Evolutionary conservation across 1,139 yeast species (phyloP).

Genomic region (Kodamaea ohmeri): DNA sequence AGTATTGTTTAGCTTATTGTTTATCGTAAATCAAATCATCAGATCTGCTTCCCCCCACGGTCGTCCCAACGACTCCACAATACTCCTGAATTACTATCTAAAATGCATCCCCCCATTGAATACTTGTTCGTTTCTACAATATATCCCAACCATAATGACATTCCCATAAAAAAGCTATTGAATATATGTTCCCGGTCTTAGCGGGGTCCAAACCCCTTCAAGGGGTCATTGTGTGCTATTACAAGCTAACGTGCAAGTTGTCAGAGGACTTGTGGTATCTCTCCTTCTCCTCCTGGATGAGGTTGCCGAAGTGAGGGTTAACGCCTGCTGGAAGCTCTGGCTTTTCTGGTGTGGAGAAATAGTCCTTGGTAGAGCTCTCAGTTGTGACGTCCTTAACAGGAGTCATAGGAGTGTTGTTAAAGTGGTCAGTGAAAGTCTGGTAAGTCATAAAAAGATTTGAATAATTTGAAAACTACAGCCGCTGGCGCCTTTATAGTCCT

Average conservation of each 20-base stretch:
- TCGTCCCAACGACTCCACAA: too few relatives aligned
- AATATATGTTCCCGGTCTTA: too few relatives aligned
- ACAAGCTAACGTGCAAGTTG: constrained; percentile 33
- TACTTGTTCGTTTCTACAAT: too few relatives aligned
- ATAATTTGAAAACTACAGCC: not conserved
- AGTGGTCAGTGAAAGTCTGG: constrained; percentile 18
- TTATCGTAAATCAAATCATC: too few relatives aligned
- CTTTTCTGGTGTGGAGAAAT: constrained; percentile 14
- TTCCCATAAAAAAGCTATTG: not conserved
- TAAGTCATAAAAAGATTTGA: constrained; percentile 14
- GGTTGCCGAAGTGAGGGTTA: constrained; percentile 17
- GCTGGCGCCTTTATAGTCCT: not conserved
- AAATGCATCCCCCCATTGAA: too few relatives aligned
- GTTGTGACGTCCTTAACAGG: constrained; percentile 14
- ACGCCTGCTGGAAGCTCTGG: constrained; percentile 11
- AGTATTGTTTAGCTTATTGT: too few relatives aligned
- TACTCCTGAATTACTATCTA: too few relatives aligned
- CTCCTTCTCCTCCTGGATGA: constrained; percentile 22
- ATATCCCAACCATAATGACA: too few relatives aligned
- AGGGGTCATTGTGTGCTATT: too few relatives aligned
- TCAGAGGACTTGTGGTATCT: constrained; percentile 28
- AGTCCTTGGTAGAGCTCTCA: constrained; percentile 12
- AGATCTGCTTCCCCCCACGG: too few relatives aligned
- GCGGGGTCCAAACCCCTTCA: too few relatives aligned
- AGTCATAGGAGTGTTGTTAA: constrained; percentile 19